These are phyloP conservation scores for Paramecium sonneborni DNA, from an alignment of 73 alveolate genomes.

Conservation along the genomic window DNA sequence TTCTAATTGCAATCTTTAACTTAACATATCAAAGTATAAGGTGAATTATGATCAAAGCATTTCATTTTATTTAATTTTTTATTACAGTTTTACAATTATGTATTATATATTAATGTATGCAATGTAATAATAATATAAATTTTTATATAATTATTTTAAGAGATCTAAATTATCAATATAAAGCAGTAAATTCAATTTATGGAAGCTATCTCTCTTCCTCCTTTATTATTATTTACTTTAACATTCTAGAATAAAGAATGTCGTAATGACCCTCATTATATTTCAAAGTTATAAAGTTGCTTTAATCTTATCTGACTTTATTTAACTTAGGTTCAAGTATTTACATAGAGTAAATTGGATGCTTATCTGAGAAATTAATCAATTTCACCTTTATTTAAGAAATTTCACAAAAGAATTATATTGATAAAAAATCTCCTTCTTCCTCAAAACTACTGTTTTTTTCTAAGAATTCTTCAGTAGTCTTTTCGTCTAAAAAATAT, in stretches of 20 bases:
- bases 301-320: background rate
- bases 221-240: background rate
- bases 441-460: background rate
- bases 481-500: background rate
- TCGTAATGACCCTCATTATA: constrained; percentile 35
- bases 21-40: background rate
- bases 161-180: background rate
- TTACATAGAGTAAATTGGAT: background rate
- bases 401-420: background rate
- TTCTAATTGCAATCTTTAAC: background rate
- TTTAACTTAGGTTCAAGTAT: background rate
- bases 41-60: background rate
- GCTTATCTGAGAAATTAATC: background rate
- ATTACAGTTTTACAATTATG: background rate
- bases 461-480: background rate
- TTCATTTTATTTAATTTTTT: background rate
- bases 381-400: background rate
- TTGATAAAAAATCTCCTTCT: constrained; percentile 25
- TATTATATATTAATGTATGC: background rate
- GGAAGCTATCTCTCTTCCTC: background rate
- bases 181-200: background rate
- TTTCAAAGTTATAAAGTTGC: background rate
- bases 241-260: constrained; percentile 4
- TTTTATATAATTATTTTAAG: background rate
- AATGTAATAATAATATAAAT: background rate